A percentile compares a stretch with the other conserved stretches of the same genome.
These are phyloP conservation scores for Didymellaceae sp. DNA, from an alignment of 2,329 filamentous ascomycete genomes.

Conservation along the genomic window DNA sequence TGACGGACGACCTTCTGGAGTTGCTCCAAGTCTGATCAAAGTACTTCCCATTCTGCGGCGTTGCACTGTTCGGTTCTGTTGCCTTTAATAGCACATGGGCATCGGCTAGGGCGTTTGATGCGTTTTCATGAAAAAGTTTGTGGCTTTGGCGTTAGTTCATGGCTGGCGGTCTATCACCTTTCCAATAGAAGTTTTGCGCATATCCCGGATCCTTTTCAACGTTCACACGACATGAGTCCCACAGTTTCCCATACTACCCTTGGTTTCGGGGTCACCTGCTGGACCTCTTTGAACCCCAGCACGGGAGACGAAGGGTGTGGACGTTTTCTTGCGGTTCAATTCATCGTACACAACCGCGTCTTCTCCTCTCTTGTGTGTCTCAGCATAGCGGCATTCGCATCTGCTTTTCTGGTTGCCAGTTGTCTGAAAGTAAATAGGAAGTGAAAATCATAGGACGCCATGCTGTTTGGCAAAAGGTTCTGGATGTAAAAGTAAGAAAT, in stretches of 20 bases:
- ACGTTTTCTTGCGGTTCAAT: conserved; percentile 34
- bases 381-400: conserved; percentile 40
- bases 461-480: conserved; percentile 7
- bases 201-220: conserved; percentile 27
- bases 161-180: conserved; percentile 31
- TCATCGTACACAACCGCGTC: conserved; percentile 1
- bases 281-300: conserved; percentile 15
- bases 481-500: conserved; percentile 36
- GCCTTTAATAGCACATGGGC: conserved; percentile 28
- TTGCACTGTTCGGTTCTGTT: conserved; percentile 27
- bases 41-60: conserved; percentile 15
- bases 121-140: conserved; percentile 41
- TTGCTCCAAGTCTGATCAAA: conserved; percentile 55
- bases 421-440: conserved; percentile 26
- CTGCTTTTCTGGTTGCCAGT: conserved; percentile 10
- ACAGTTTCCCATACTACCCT: conserved; percentile 32
- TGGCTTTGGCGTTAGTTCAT: conserved; percentile 39
- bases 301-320: conserved; percentile 35
- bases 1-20: conserved; percentile 59
- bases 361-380: conserved; percentile 18
- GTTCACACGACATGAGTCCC: conserved; percentile 34
- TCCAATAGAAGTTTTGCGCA: conserved; percentile 33
- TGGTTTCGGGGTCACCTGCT: conserved; percentile 16
- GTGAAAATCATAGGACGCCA: conserved; percentile 4
- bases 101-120: conserved; percentile 26